phyloP scores from a whole-genome alignment of 2,329 filamentous ascomycete species.

The Fusarium sp. region DNA sequence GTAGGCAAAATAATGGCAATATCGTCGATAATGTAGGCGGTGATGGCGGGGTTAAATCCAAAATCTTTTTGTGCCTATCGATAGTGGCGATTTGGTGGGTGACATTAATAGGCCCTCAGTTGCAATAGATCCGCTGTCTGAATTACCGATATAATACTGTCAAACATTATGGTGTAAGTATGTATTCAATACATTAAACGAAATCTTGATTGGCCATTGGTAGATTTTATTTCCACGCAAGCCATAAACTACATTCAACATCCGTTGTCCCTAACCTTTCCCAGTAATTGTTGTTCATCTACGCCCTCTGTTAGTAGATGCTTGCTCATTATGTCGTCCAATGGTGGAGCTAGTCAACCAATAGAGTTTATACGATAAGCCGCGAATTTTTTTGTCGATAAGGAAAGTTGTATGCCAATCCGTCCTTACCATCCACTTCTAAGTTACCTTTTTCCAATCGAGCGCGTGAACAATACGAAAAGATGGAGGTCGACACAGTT shows the following conservation, averaged over 20 bases:
- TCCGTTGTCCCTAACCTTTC: neutral
- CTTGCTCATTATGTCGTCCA: slow-evolving; percentile 4
- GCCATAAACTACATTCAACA: too few relatives aligned
- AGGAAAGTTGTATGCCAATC: slow-evolving; percentile 51
- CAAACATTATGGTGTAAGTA: too few relatives aligned
- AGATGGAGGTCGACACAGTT: slow-evolving; percentile 56
- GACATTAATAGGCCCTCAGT: slow-evolving; percentile 16
- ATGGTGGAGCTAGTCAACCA: neutral
- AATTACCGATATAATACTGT: too few relatives aligned
- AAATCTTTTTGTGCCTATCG: slow-evolving; percentile 57
- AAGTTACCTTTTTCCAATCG: slow-evolving; percentile 28
- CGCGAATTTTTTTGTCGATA: slow-evolving; percentile 46
- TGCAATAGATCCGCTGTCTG: too few relatives aligned
- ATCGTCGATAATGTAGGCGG: slow-evolving; percentile 46
- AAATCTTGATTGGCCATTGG: too few relatives aligned
- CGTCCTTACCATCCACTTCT: slow-evolving; percentile 24
- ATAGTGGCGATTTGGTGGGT: slow-evolving; percentile 39
- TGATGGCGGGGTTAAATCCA: slow-evolving; percentile 56
- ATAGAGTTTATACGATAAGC: slow-evolving; percentile 15
- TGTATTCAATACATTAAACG: too few relatives aligned
- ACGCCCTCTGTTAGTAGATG: neutral
- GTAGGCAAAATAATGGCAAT: slow-evolving; percentile 44
- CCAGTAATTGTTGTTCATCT: neutral
- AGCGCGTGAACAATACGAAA: slow-evolving; percentile 36
- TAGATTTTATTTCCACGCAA: too few relatives aligned